Conservation (phyloP, 2,329 filamentous ascomycete species). For the Ophiocordyceps sinensis region DNA sequence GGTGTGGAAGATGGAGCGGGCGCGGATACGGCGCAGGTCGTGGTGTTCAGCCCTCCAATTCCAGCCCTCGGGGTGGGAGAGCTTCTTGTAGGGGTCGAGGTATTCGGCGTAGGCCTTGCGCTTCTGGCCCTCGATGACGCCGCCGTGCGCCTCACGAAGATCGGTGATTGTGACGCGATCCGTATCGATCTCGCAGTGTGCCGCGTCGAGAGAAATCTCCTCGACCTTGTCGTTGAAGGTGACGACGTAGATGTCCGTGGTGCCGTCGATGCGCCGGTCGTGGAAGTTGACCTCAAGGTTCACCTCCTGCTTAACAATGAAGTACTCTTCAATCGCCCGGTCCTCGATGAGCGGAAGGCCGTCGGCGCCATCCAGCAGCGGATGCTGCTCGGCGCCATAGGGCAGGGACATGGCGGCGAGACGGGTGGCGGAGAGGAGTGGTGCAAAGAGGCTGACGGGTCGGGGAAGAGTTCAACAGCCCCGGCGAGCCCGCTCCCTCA, state of each 20-base stretch:
- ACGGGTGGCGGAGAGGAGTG: not conserved
- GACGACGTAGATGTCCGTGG: slow-evolving; percentile 68
- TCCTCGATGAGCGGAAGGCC: slow-evolving; percentile 20
- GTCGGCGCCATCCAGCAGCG: slow-evolving; percentile 17
- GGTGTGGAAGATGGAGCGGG: slow-evolving; percentile 35
- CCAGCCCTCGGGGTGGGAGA: slow-evolving; percentile 46
- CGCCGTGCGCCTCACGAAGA: slow-evolving; percentile 20
- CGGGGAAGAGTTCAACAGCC: not conserved
- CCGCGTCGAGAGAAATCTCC: slow-evolving; percentile 45
- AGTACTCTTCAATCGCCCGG: slow-evolving; percentile 23
- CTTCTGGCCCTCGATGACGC: slow-evolving; percentile 19
- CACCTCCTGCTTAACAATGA: slow-evolving; percentile 71
- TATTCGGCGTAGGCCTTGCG: slow-evolving; percentile 29
- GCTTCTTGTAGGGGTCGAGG: slow-evolving; percentile 51
- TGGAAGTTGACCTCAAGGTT: slow-evolving; percentile 81
- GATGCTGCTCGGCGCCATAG: slow-evolving; percentile 7
- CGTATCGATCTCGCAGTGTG: slow-evolving; percentile 44
- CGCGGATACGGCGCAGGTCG: slow-evolving; percentile 56
- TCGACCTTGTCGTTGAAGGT: slow-evolving; percentile 43
- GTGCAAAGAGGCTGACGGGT: not conserved
- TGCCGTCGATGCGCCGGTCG: slow-evolving; percentile 59
- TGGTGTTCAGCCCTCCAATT: slow-evolving; percentile 59
- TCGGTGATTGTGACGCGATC: slow-evolving; percentile 36
- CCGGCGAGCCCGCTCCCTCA: not conserved
- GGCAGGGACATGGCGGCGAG: slow-evolving; percentile 3